Conservation (phyloP, 2,329 filamentous ascomycete species). For the Aspergillus fischeri region DNA sequence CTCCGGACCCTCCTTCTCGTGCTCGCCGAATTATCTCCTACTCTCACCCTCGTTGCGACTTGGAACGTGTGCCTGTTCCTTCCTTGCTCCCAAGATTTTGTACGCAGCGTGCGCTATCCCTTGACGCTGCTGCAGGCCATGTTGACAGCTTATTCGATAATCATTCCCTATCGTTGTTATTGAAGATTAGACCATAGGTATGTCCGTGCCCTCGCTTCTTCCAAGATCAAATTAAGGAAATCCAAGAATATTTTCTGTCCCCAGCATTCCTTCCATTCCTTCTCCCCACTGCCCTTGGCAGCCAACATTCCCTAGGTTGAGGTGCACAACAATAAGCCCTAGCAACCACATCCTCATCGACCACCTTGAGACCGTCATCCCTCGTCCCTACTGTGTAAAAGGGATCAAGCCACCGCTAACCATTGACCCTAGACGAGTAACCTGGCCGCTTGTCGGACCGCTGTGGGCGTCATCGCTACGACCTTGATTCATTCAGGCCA, state of each 20-base stretch:
- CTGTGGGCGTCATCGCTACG: not conserved
- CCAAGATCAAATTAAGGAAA: slow-evolving; percentile 3
- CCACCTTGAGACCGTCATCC: slow-evolving; percentile 9
- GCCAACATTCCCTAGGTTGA: slow-evolving; percentile 25
- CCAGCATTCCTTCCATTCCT: slow-evolving; percentile 29
- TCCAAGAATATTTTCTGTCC: slow-evolving; percentile 15
- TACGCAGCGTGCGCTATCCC: not conserved
- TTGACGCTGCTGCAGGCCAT: not conserved
- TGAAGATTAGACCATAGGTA: not conserved
- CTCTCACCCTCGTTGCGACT: slow-evolving; percentile 8
- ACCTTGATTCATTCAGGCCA: not conserved
- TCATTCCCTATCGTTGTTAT: not conserved
- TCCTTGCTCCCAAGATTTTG: not conserved
- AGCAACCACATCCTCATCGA: slow-evolving; percentile 17
- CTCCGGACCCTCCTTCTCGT: slow-evolving; percentile 15
- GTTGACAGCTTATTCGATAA: not conserved
- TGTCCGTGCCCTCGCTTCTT: not conserved
- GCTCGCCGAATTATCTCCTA: slow-evolving; percentile 7
- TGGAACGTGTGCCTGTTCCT: slow-evolving; percentile 15
- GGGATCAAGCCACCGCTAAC: slow-evolving; percentile 8
- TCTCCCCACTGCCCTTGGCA: slow-evolving; percentile 14
- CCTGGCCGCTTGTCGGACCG: not conserved
- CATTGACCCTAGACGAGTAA: not conserved
- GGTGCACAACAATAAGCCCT: slow-evolving; percentile 10
- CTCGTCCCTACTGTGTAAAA: slow-evolving; percentile 13